Evolutionary conservation across 805 yeast species (phyloP), one percentile per base, ranked within the genome.

Genomic region (Kockiozyma suomiensis): DNA sequence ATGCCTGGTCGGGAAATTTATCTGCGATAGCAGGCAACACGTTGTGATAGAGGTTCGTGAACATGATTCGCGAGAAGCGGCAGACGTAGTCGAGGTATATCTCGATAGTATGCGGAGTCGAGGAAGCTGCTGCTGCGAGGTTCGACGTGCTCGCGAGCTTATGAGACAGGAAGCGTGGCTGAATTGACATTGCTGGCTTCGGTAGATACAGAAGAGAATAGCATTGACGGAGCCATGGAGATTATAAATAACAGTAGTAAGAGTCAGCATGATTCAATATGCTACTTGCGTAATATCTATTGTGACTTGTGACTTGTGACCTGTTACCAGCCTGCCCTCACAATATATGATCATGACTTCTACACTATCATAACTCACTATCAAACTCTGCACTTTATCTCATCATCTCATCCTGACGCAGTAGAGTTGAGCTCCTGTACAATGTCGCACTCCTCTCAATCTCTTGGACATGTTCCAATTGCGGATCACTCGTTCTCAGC

Each of bases 401-500:
- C 19, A n/a, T 8, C 42, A 2, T n/a, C 19, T 10, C n/a, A 38
- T 38, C 42, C 19, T 7, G 19, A 15, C 19, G 42, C 72, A 72
- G 76, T 73, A 68, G 75, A 73, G 75, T 69, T 60, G 73, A 59
- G 41, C 75, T 73, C 75, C 75, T 72, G 73, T 61, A 30, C 33
- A 46, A 62, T 61, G 64, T 8, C 61, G 21, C 41, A 61, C 69
- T 49, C 58, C 42, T 74, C 75, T 8, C 85, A 82, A 72, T 85
- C 82, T 70, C 83, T 93, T 70, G 91, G 96, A 66, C 88, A 86
- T 73, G 82, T 81, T 58, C 93, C 97, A 64, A 89, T 92, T 70
- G 89, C 92, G 70, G 97, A 94, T 72, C 98, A 93, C 74, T 86
- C 91, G 59, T 92, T 90, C 75, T 85, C 91, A 28, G 79, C 81